phyloP scores from a whole-genome alignment of 306 rosid genomes.

The Rosa chinensis region DNA sequence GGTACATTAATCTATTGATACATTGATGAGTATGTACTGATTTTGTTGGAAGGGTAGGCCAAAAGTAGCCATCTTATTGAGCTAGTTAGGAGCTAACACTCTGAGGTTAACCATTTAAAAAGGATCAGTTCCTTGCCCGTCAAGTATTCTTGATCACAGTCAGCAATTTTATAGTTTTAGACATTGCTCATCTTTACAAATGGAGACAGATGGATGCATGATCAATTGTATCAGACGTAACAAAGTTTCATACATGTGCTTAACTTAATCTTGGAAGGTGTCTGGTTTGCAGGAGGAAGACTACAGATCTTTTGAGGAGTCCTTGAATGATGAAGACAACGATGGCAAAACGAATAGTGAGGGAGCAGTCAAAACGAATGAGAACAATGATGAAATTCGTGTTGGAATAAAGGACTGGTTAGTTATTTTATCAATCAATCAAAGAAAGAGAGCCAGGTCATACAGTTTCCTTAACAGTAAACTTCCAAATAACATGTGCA shows the following conservation, averaged over 20 bases:
- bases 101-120: not conserved
- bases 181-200: not conserved
- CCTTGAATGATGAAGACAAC: conserved; percentile 39
- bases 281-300: conserved; percentile 53
- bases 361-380: conserved; percentile 7
- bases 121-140: not conserved
- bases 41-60: not conserved
- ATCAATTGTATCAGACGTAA: not conserved
- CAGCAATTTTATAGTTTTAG: not conserved
- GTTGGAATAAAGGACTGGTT: conserved; percentile 89
- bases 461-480: not conserved
- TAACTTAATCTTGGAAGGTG: conserved; percentile 7
- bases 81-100: not conserved
- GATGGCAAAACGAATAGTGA: conserved; percentile 16
- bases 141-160: not conserved
- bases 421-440: conserved; percentile 27
- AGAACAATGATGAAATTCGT: conserved; percentile 40
- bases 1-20: not conserved
- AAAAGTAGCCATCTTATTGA: not conserved
- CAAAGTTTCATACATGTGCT: not conserved
- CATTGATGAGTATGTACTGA: not conserved
- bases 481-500: conserved; percentile 23
- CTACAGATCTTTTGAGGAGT: conserved; percentile 49
- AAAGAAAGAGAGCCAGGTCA: not conserved
- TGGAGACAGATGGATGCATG: not conserved